Evolutionary conservation across 2,329 filamentous ascomycete species (phyloP), one percentile per base, ranked within the genome.

Genomic region (Didymella sp.): DNA sequence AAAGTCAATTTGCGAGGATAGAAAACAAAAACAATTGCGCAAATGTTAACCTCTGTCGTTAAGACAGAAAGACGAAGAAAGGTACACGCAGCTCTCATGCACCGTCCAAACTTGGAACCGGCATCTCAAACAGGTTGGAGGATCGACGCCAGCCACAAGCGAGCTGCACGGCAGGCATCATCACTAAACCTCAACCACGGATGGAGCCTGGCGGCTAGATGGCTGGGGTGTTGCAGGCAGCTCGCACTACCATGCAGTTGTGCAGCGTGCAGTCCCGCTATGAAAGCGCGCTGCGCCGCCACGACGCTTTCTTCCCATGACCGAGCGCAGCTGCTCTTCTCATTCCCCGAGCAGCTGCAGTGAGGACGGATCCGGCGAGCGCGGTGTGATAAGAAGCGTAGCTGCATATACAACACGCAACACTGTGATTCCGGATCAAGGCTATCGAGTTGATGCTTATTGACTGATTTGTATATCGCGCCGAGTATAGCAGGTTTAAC

Each of bases 241-340:
- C 50, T 40, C 40, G 33, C 38, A 41, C 38, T 25, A 41, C 38
- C 22, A 41, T 22, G 28, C 28, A 35, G 51, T n/a, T 22, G 51
- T 54, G 43, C 40, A 30, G 30, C 51, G 31, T 30, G 31, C 24
- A n/a, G 45, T 19, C 33, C 40, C 52, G 40, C 52, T 27, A 45
- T 45, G 46, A n/a, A 24, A 17, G 35, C 22, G 13, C 45, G 19
- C 44, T 44, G 51, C 31, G 40, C 46, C 31, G 52, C 45, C 44
- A 40, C 52, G 30, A 46, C 52, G 31, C 51, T 44, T 44, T 30
- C 40, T 44, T 44, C 40, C 35, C 17, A 33, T 19, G 13, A 22
- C 47, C 33, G 46, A 47, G 53, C n/a, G 47, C 53, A 51, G 53
- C 53, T 42, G 51, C 52, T 49, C 52, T 49, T 40, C 31, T 49